Evolutionary conservation across 345 rosid species (phyloP).

Genomic region (Salix suchowensis): DNA sequence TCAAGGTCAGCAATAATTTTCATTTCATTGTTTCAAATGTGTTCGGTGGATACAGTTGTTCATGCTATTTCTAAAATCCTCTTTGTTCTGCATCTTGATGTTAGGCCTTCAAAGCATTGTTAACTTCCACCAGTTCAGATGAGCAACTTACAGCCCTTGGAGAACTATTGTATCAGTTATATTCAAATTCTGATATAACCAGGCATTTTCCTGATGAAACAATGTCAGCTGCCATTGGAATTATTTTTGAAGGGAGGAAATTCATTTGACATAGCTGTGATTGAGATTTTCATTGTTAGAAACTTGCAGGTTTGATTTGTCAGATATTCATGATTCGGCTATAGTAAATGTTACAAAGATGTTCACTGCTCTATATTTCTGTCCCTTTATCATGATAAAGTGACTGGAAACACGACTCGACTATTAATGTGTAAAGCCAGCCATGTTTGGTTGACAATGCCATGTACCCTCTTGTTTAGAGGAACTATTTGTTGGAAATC

Average conservation of each 20-base stretch:
- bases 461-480: no score
- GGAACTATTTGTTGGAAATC: no score
- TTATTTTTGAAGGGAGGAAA: neutral
- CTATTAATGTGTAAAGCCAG: no score
- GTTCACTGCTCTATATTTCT: no score
- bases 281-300: no score
- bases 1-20: constrained; percentile 51
- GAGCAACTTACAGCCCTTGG: constrained; percentile 93
- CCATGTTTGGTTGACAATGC: no score
- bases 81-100: constrained; percentile 7
- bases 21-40: neutral
- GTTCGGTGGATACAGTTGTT: neutral
- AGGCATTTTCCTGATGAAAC: neutral
- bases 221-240: neutral
- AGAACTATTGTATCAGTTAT: constrained; percentile 91
- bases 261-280: neutral
- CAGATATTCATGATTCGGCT: no score
- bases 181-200: neutral
- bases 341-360: no score
- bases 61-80: neutral
- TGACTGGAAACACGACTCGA: no score
- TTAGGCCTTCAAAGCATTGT: constrained; percentile 89
- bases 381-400: no score
- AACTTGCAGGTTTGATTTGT: no score
- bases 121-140: constrained; percentile 73